Base-by-base conservation (phyloP, 805 yeast genomes). In the Brettanomyces bruxellensis region DNA sequence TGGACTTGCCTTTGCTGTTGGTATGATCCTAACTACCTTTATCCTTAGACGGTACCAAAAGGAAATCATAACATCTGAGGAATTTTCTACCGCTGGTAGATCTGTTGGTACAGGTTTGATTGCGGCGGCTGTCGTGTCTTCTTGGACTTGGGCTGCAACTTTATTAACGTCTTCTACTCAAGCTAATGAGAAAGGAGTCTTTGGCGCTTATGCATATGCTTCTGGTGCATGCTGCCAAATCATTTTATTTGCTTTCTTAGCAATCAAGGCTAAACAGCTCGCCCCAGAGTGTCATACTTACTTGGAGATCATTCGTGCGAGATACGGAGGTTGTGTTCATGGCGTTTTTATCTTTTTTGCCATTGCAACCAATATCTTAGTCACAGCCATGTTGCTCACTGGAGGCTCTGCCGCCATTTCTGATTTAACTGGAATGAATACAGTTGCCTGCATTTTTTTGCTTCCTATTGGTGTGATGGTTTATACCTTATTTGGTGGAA, bases 101-200 rank as follows among this genome's bases (percentile, higher is more conserved):
- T 72, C 87, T 3, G 95, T 90, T 38, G 85, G 83, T 55, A 81
- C 91, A 0, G 93, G 93, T 43, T 70, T 90, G 53, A 83, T 88
- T 51, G 81, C 91, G 4, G 81, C 95, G 6, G 95, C 96, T 6
- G 96, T 90, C 30, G 96, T 89, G 7, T 81, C 91, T 11, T 81
- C 91, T 7, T 90, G 98, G 98, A 88, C 96, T 8, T 83, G 89
- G 89, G 86, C 86, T n/a, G 86, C 88, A 3, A 86, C 95, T 1
- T 66, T 86, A 42, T 69, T 86, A 32, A 81, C 80, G 36, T 79
- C 88, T 3, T 78, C 95, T 1, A 78, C 95, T 22, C 89, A 84
- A 61, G 86, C 86, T 23, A 89, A 86, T 64, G 68, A 68, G 39
- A 72, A 79, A 48, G 98, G 98, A 57, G 76, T 90, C 38, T 65